phyloP scores from a whole-genome alignment of 345 rosid genomes.

The Populus davidiana region DNA sequence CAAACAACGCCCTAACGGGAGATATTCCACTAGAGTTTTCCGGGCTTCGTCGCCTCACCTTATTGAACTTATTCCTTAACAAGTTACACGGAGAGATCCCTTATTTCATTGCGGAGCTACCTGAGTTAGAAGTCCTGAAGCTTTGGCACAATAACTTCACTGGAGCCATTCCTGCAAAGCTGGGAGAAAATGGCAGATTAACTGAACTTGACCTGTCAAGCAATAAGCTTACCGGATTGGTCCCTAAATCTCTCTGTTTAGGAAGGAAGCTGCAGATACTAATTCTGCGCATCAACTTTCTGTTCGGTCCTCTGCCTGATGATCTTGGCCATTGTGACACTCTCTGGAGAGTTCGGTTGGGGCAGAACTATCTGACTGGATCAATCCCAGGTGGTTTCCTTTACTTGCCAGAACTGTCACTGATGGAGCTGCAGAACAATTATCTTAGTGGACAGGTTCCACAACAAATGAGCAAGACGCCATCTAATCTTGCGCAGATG shows the following conservation, averaged over 20 bases:
- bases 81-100: constrained; percentile 63
- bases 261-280: constrained; percentile 42
- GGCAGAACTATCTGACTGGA: constrained; percentile 64
- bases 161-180: constrained; percentile 52
- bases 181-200: constrained; percentile 54
- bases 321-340: constrained; percentile 50
- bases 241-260: constrained; percentile 48
- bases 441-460: constrained; percentile 48
- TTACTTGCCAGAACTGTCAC: constrained; percentile 56
- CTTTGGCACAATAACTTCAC: constrained; percentile 73
- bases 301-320: constrained; percentile 61
- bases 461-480: constrained; percentile 31
- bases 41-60: constrained; percentile 42
- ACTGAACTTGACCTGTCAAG: constrained; percentile 56
- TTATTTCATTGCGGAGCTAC: constrained; percentile 44
- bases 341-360: constrained; percentile 53
- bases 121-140: constrained; percentile 43
- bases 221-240: constrained; percentile 65
- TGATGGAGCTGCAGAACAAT: constrained; percentile 61
- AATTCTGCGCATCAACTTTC: constrained; percentile 53
- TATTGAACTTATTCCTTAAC: constrained; percentile 58
- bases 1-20: constrained; percentile 54
- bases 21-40: constrained; percentile 50
- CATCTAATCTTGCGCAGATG: constrained; percentile 46
- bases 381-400: constrained; percentile 54